Conservation (phyloP, 1,284 basidiomycete species). For the Volvariella volvacea region DNA sequence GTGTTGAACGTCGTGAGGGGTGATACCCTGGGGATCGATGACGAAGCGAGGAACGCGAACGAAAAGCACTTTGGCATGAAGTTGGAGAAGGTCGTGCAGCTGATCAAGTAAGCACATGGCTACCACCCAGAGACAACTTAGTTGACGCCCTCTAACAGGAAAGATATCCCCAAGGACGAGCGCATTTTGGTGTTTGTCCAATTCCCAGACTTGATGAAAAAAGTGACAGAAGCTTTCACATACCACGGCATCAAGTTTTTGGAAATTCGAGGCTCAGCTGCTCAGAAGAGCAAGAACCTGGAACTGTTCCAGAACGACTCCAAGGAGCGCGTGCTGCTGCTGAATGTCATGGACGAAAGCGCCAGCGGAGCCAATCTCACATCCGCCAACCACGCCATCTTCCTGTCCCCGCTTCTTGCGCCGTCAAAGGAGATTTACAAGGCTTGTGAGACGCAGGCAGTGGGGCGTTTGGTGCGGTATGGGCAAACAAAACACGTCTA, state of each 20-base stretch:
- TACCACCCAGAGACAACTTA: conserved; percentile 3
- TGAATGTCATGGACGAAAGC: conserved; percentile 91
- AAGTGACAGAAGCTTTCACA: conserved; percentile 78
- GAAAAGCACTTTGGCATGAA: conserved; percentile 88
- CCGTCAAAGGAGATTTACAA: conserved; percentile 76
- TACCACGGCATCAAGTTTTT: conserved; percentile 72
- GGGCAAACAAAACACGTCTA: conserved; percentile 79
- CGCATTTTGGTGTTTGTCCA: conserved; percentile 90
- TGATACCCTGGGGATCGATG: conserved; percentile 78
- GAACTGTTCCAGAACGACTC: conserved; percentile 79
- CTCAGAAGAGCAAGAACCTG: conserved; percentile 71
- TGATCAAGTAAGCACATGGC: conserved; percentile 62
- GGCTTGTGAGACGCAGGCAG: conserved; percentile 85
- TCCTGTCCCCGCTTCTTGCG: conserved; percentile 85
- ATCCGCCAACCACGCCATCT: conserved; percentile 90
- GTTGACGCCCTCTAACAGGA: conserved; percentile 33
- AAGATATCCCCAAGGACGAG: conserved; percentile 64
- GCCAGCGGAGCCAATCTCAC: conserved; percentile 92
- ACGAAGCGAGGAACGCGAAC: conserved; percentile 59
- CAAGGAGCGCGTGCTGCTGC: conserved; percentile 73
- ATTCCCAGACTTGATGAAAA: conserved; percentile 88
- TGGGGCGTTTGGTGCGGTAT: conserved; percentile 83
- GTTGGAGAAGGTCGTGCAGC: conserved; percentile 74
- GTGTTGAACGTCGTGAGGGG: conserved; percentile 79
- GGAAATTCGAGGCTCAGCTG: conserved; percentile 78